Percentiles rank a stretch among this genome's conserved stretches.
phyloP scores from a whole-genome alignment of 2,329 filamentous ascomycete genomes.

The Elsinoe batatas region DNA sequence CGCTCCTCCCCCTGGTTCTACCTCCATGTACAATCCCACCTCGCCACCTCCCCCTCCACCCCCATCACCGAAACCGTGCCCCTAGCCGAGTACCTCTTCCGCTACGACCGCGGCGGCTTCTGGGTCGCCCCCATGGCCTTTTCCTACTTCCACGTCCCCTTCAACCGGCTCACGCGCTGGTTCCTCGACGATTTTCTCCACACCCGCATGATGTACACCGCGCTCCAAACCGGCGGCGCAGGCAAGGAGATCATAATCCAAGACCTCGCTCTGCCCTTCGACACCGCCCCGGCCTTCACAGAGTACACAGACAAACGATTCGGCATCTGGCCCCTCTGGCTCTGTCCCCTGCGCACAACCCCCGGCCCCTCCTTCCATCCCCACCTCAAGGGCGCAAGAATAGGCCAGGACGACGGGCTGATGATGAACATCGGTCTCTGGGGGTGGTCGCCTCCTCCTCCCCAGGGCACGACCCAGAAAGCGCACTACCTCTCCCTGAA shows the following conservation, averaged over 20 bases:
- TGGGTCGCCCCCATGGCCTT: constrained; percentile 57
- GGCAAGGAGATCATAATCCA: constrained; percentile 54
- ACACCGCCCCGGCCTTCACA: constrained; percentile 35
- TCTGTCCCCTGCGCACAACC: constrained; percentile 33
- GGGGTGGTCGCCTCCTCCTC: constrained; percentile 37
- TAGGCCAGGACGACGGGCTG: constrained; percentile 17
- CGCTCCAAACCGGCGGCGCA: constrained; percentile 52
- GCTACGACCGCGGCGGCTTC: constrained; percentile 60
- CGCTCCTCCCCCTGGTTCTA: constrained; percentile 44
- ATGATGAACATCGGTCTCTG: constrained; percentile 56
- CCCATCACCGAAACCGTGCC: constrained; percentile 46
- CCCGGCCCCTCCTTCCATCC: constrained; percentile 25
- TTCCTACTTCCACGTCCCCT: constrained; percentile 53
- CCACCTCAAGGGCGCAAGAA: constrained; percentile 18
- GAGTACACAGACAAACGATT: constrained; percentile 32
- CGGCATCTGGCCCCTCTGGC: constrained; percentile 40
- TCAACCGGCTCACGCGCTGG: constrained; percentile 53
- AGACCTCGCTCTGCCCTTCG: constrained; percentile 45
- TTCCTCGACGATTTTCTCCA: constrained; percentile 54
- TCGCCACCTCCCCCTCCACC: constrained; percentile 33
- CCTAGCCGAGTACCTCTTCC: constrained; percentile 57
- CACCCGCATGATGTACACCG: constrained; percentile 56
- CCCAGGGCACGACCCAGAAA: background rate
- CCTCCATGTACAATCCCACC: constrained; percentile 32
- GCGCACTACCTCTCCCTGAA: constrained; percentile 46